Conservation (phyloP, 768 basidiomycete genomes). For the Gelatoporia subvermispora region DNA sequence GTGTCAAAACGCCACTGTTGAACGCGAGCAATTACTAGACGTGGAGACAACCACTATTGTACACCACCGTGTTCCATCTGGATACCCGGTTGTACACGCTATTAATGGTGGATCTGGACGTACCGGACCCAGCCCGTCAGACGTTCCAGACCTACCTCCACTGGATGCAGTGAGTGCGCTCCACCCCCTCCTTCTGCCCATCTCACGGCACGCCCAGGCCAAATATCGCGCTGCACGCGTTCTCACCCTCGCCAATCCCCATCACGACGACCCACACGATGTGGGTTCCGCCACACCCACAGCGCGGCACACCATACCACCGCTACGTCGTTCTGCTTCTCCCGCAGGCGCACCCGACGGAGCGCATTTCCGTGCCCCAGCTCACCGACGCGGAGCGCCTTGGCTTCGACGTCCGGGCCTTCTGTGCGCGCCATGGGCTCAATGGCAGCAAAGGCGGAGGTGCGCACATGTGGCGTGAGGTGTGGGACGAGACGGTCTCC, state of each 20-base stretch:
- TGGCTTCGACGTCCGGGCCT: constrained; percentile 64
- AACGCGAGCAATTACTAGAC: constrained; percentile 42
- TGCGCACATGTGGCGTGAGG: constrained; percentile 77
- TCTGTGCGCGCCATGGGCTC: constrained; percentile 51
- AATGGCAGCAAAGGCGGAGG: constrained; percentile 59
- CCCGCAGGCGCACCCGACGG: constrained; percentile 48
- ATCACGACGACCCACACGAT: constrained; percentile 50
- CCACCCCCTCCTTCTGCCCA: constrained; percentile 5
- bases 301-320: constrained; percentile 84
- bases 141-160: constrained; percentile 75
- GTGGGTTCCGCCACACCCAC: constrained; percentile 91
- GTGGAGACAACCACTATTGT: constrained; percentile 54
- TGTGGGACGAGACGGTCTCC: constrained; percentile 65
- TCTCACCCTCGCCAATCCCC: constrained; percentile 36
- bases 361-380: constrained; percentile 23
- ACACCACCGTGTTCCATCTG: constrained; percentile 74
- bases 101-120: constrained; percentile 85
- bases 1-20: background rate
- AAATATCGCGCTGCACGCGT: constrained; percentile 72
- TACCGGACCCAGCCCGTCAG: constrained; percentile 66
- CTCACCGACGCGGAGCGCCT: constrained; percentile 33
- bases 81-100: constrained; percentile 83
- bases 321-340: constrained; percentile 80
- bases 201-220: constrained; percentile 43
- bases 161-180: constrained; percentile 69